phyloP scores from a whole-genome alignment of 768 basidiomycete species.

The Trametes maxima region DNA sequence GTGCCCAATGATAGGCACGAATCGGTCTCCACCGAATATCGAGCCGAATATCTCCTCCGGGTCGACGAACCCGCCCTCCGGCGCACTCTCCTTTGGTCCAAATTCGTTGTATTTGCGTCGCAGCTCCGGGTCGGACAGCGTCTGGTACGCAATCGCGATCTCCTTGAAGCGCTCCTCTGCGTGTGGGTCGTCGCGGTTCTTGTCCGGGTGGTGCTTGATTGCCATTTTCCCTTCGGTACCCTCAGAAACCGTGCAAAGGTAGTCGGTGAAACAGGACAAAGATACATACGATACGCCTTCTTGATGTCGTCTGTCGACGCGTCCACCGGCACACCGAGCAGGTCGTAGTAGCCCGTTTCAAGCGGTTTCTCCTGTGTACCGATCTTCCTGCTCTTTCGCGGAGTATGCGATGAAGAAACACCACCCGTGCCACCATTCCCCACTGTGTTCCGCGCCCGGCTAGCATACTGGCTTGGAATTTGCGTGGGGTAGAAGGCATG shows the following conservation, averaged over 20 bases:
- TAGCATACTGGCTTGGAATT: constrained; percentile 37
- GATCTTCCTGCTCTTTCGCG: constrained; percentile 70
- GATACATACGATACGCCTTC: constrained; percentile 77
- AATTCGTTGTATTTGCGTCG: constrained; percentile 92
- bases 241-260: not conserved
- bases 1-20: constrained; percentile 84
- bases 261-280: not conserved
- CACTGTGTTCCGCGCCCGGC: constrained; percentile 3
- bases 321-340: constrained; percentile 72
- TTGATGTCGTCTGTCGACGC: constrained; percentile 87
- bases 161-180: constrained; percentile 90
- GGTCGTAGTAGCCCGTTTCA: constrained; percentile 90
- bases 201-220: constrained; percentile 91
- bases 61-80: constrained; percentile 86
- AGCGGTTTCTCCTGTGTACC: constrained; percentile 87
- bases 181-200: constrained; percentile 83
- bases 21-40: constrained; percentile 88
- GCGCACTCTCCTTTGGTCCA: constrained; percentile 78
- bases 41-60: constrained; percentile 72
- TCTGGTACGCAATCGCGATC: constrained; percentile 89
- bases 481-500: constrained; percentile 74
- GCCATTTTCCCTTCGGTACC: constrained; percentile 65
- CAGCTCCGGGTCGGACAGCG: constrained; percentile 73
- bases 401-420: constrained; percentile 18
- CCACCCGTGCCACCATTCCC: constrained; percentile 9